Conservation (phyloP, 2,329 filamentous ascomycete species). For the Falciphora oryzae region DNA sequence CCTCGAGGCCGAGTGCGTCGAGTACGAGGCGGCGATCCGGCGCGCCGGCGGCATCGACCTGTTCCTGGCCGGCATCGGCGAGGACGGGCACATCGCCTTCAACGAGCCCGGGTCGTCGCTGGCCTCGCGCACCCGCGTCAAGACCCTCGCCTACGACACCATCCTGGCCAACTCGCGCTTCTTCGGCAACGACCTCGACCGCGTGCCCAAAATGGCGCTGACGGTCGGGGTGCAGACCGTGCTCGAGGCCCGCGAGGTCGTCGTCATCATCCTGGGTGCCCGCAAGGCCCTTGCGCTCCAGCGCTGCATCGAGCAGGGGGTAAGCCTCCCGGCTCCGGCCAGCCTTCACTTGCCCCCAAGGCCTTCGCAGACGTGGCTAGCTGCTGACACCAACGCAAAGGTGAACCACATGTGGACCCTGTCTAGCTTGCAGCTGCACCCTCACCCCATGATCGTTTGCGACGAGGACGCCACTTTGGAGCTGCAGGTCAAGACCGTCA, state of each 20-base stretch:
- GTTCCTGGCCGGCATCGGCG: slow-evolving; percentile 70
- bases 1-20: slow-evolving; percentile 63
- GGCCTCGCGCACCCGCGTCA: slow-evolving; percentile 64
- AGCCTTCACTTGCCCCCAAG: neutral
- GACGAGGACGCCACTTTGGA: slow-evolving; percentile 66
- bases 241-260: slow-evolving; percentile 66
- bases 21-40: slow-evolving; percentile 66
- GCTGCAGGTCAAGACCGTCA: slow-evolving; percentile 60
- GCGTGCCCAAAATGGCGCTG: slow-evolving; percentile 65
- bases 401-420: slow-evolving; percentile 78
- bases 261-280: slow-evolving; percentile 67
- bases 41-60: slow-evolving; percentile 67
- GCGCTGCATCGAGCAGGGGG: slow-evolving; percentile 65
- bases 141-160: slow-evolving; percentile 73
- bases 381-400: neutral
- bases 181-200: slow-evolving; percentile 57
- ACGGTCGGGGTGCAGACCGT: slow-evolving; percentile 52
- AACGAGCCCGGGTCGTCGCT: slow-evolving; percentile 74
- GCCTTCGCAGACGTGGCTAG: no score
- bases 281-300: slow-evolving; percentile 69
- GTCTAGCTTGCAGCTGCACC: slow-evolving; percentile 66
- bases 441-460: slow-evolving; percentile 66
- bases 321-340: neutral
- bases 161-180: slow-evolving; percentile 71
- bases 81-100: slow-evolving; percentile 76